These are phyloP conservation scores for Trametes polyzona DNA, from an alignment of 1,284 basidiomycete genomes.

Conservation along the genomic window DNA sequence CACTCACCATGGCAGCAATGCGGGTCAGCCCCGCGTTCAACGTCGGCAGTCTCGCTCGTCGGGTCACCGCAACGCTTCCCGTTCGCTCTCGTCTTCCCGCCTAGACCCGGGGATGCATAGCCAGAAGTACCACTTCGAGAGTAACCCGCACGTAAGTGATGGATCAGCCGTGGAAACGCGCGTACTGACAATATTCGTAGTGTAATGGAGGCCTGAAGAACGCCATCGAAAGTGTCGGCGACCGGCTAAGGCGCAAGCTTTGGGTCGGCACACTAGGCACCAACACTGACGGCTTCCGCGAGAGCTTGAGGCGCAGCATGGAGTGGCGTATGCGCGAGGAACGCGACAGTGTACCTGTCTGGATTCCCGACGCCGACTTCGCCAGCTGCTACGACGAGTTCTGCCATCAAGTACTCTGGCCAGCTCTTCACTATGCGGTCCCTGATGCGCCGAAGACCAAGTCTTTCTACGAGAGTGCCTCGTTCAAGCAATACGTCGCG, in stretches of 20 bases:
- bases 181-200: constrained; percentile 3
- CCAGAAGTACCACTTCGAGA: constrained; percentile 59
- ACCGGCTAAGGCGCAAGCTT: constrained; percentile 56
- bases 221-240: constrained; percentile 68
- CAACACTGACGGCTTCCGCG: constrained; percentile 63
- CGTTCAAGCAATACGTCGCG: constrained; percentile 79
- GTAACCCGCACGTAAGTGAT: constrained; percentile 55
- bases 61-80: constrained; percentile 40
- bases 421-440: constrained; percentile 84
- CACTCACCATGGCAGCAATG: constrained; percentile 33
- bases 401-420: constrained; percentile 91
- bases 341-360: constrained; percentile 69
- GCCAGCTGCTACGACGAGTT: constrained; percentile 84
- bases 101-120: constrained; percentile 34
- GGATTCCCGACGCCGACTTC: constrained; percentile 81
- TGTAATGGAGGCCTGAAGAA: constrained; percentile 84
- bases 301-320: constrained; percentile 60
- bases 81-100: constrained; percentile 56
- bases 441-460: constrained; percentile 87
- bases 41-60: constrained; percentile 35
- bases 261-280: constrained; percentile 85
- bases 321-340: constrained; percentile 63
- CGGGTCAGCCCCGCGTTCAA: constrained; percentile 31
- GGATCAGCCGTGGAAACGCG: no score
- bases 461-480: constrained; percentile 75